These are phyloP conservation scores for Coprinopsis marcescibilis DNA, from an alignment of 768 basidiomycete species.

Conservation along the genomic window DNA sequence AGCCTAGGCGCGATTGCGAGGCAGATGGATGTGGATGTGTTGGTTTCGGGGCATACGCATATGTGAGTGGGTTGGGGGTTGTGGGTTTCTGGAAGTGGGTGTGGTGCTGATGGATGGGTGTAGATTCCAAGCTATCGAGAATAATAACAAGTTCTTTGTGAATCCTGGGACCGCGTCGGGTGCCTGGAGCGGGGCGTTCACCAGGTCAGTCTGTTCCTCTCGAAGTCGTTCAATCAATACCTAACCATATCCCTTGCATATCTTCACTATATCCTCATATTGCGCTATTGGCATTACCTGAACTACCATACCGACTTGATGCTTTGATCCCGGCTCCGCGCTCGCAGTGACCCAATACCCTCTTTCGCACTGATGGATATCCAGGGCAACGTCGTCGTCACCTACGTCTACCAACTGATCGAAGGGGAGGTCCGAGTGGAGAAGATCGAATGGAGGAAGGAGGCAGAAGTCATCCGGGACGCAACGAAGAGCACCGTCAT, in stretches of 20 bases:
- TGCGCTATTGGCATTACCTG: not conserved
- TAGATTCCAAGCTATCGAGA: conserved; percentile 92
- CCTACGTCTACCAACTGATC: conserved; percentile 93
- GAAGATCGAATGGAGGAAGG: conserved; percentile 81
- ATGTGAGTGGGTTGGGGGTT: conserved; percentile 64
- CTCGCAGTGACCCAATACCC: conserved; percentile 77
- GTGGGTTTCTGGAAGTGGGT: not conserved
- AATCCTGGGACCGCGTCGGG: conserved; percentile 96
- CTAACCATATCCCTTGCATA: too few relatives aligned
- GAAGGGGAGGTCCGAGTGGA: conserved; percentile 92
- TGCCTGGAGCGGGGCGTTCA: conserved; percentile 80
- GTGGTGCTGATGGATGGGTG: not conserved
- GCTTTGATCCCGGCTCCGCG: too few relatives aligned
- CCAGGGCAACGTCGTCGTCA: conserved; percentile 94
- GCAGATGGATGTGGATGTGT: conserved; percentile 97
- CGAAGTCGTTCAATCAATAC: too few relatives aligned
- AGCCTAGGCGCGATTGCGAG: conserved; percentile 83
- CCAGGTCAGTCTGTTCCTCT: conserved; percentile 40
- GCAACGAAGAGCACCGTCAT: conserved; percentile 38
- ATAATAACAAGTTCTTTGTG: conserved; percentile 88
- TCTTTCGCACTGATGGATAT: conserved; percentile 98
- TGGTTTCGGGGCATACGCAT: conserved; percentile 92
- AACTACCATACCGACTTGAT: conserved; percentile 5
- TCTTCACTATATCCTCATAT: too few relatives aligned
- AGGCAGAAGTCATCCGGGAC: conserved; percentile 33